Evolutionary conservation across 2,329 filamentous ascomycete genomes (phyloP).

Genomic region (Sporothrix protearum): DNA sequence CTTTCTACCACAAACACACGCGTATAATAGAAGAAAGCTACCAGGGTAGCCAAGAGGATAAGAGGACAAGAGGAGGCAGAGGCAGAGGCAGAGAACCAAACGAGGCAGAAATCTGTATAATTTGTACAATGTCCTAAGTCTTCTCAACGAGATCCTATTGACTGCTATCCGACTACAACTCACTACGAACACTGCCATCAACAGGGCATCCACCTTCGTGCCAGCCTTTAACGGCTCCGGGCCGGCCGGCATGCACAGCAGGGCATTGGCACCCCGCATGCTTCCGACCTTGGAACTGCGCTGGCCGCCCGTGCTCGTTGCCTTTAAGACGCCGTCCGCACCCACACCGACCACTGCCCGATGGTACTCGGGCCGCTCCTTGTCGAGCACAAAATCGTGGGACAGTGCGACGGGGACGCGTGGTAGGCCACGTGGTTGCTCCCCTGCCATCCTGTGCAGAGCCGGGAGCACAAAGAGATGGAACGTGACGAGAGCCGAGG

Average conservation of each 20-base stretch:
- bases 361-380: constrained; percentile 80
- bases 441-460: constrained; percentile 71
- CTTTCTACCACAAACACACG: not conserved
- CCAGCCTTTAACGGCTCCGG: constrained; percentile 66
- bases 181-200: constrained; percentile 58
- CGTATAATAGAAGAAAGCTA: constrained; percentile 16
- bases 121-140: not conserved
- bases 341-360: constrained; percentile 69
- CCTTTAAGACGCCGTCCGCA: constrained; percentile 65
- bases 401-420: constrained; percentile 67
- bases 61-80: too few species aligned
- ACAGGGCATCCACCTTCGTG: constrained; percentile 67
- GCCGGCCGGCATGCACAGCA: constrained; percentile 70
- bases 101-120: constrained; percentile 19
- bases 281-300: constrained; percentile 87
- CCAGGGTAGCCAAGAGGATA: not conserved
- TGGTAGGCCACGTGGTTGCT: constrained; percentile 65
- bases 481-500: constrained; percentile 86
- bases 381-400: constrained; percentile 71
- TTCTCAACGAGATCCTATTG: not conserved
- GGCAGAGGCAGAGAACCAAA: not conserved
- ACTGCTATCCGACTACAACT: constrained; percentile 19
- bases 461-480: constrained; percentile 91
- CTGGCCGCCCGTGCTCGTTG: constrained; percentile 82
- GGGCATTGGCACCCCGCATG: constrained; percentile 79